phyloP scores from a whole-genome alignment of 148 eudicot species.

The Spergularia marina region DNA sequence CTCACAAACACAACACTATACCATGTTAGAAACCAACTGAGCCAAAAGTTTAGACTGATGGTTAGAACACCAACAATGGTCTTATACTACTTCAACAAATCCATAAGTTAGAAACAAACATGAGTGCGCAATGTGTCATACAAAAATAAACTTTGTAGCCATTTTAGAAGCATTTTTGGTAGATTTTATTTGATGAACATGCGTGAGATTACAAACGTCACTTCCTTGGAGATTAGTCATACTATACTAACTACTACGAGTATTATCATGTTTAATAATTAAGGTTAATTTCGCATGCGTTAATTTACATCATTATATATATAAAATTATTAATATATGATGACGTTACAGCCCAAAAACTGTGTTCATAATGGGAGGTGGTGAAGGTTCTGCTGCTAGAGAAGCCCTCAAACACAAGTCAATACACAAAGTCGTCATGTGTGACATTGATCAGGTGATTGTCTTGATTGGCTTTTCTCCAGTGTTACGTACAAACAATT shows the following conservation, averaged over 20 bases:
- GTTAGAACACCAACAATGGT: too few species aligned
- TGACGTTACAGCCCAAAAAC: slow-evolving; percentile 49
- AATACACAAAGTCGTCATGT: slow-evolving; percentile 66
- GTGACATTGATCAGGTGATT: slow-evolving; percentile 80
- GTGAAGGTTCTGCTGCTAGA: slow-evolving; percentile 82
- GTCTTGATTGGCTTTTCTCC: neutral
- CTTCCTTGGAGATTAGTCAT: neutral
- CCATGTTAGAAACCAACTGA: too few species aligned
- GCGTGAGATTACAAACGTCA: neutral
- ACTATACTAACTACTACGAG: neutral
- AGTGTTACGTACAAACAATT: too few species aligned
- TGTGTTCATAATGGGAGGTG: slow-evolving; percentile 85
- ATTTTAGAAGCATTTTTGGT: neutral
- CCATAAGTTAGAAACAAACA: too few species aligned
- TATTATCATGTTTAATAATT: neutral
- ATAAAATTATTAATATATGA: neutral
- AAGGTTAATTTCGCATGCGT: neutral
- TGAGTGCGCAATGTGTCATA: too few species aligned
- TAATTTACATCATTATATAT: neutral
- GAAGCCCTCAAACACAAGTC: slow-evolving; percentile 68
- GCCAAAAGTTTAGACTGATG: too few species aligned
- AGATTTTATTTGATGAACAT: neutral
- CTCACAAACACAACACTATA: too few species aligned
- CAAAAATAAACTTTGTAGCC: neutral
- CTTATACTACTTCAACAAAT: too few species aligned